Evolutionary conservation across 225 moss, liverwort and hornwort genomes (phyloP), one percentile per base, ranked within the genome.

Genomic region (Marchantia paleacea): DNA sequence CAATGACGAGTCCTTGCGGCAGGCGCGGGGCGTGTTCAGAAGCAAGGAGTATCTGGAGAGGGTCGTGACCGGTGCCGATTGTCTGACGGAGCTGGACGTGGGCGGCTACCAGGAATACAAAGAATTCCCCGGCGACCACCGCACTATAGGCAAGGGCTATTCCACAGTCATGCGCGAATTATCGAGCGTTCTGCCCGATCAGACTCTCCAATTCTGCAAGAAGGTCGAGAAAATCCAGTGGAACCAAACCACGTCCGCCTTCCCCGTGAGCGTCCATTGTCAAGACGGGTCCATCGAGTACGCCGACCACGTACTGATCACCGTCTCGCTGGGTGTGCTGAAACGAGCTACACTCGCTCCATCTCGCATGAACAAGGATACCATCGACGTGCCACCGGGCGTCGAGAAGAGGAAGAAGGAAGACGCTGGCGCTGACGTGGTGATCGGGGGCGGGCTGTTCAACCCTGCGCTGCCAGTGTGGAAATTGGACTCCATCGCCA

Each of bases 291-390:
- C 82, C 26, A 52, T 80, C 61, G 70, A 75, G 60, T 73, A 84
- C 62, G 87, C 87, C n/a, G 87, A 87, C 72, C 87, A 87, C 80
- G 84, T 80, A 52, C 77, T 87, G 16, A 15, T 87, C 67, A 87
- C 87, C 3, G 76, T 80, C 22, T 87, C 87, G 14, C 80, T 87
- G 10, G 87, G 87, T 10, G 87, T 87, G 12, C 84, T 87, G 39
- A 87, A 87, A 68, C 79, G 52, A 28, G 66, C 25, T 4, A 52
- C 78, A 19, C 72, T 72, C 50, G n/a, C 72, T n/a, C 50, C 72
- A 7, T 50, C 49, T 19, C 10, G n/a, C 50, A 53, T 24, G 7
- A 75, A 75, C 30, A 24, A 2, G 29, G 52, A 9, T 7, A 14
- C 54, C 12, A 6, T 28, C 15, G 28, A 55, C 5, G 48, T 8